A percentile compares a stretch with the other conserved stretches of the same genome.
Conservation (phyloP, 192 early-diverging fungal species). For the Umbelopsis sp. region DNA sequence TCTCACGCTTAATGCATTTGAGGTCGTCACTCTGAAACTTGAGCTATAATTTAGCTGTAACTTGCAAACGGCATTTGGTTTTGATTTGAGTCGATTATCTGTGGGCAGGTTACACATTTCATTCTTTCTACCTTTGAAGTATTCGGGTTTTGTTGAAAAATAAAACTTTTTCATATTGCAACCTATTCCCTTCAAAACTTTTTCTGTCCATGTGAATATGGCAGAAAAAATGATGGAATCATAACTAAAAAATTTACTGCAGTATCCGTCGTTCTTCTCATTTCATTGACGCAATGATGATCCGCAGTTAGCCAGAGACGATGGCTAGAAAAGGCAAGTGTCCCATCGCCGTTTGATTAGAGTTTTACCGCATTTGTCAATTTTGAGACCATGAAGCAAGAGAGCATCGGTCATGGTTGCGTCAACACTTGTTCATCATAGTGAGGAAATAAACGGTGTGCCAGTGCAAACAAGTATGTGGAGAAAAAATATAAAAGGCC, state of each 20-base stretch:
- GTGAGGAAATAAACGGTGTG: background rate
- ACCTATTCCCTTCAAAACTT: too few species aligned
- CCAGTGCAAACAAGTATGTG: background rate
- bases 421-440: background rate
- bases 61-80: too few species aligned
- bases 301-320: background rate
- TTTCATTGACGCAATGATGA: conserved; percentile 14
- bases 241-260: too few species aligned
- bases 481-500: background rate
- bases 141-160: too few species aligned
- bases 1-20: conserved; percentile 62
- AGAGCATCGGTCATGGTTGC: background rate
- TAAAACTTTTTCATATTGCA: too few species aligned
- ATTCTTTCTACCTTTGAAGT: too few species aligned
- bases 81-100: too few species aligned
- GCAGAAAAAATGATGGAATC: too few species aligned
- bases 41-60: too few species aligned
- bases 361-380: background rate
- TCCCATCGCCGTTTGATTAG: background rate
- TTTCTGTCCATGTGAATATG: too few species aligned
- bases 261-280: background rate
- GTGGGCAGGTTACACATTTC: too few species aligned
- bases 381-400: background rate
- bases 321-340: background rate
- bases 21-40: conserved; percentile 64